A percentile compares a stretch with the other conserved stretches of the same genome.
Evolutionary conservation across 139 green algal species (phyloP).

Genomic region (Zygnema circumcarinatum): DNA sequence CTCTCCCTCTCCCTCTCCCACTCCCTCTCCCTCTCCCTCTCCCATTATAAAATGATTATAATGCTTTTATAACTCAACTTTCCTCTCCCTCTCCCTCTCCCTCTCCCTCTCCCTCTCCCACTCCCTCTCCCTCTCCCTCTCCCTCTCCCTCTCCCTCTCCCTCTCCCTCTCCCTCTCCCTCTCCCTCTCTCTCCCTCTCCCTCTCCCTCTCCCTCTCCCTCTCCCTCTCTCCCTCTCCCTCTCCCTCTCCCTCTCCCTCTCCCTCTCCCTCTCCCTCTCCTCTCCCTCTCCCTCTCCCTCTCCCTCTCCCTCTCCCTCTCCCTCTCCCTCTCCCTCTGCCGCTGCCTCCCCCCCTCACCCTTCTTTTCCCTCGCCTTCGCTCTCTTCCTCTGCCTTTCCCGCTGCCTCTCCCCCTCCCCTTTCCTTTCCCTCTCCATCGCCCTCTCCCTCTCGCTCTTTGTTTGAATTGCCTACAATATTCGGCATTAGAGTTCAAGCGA

Average conservation of each 20-base stretch:
- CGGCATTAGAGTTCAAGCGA: too few species aligned
- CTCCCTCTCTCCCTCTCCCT: background rate
- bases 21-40: background rate
- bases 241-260: background rate
- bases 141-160: background rate
- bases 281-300: background rate
- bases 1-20: background rate
- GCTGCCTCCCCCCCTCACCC: background rate
- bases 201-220: background rate
- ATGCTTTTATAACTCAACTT: background rate
- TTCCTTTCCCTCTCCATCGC: background rate
- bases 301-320: slow-evolving; percentile 19
- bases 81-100: background rate
- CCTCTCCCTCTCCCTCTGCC: background rate
- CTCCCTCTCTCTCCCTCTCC: slow-evolving; percentile 8
- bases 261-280: background rate
- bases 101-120: background rate
- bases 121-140: slow-evolving; percentile 10
- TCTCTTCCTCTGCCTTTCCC: background rate
- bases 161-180: background rate
- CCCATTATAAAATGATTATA: slow-evolving; percentile 17
- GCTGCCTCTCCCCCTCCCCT: background rate
- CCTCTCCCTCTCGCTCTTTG: background rate
- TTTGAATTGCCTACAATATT: too few species aligned
- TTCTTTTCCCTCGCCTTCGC: background rate